Percentiles rank a stretch among this genome's conserved stretches.
These are phyloP conservation scores for Cryptosporidium canis DNA, from an alignment of 169 alveolate genomes.

Conservation along the genomic window DNA sequence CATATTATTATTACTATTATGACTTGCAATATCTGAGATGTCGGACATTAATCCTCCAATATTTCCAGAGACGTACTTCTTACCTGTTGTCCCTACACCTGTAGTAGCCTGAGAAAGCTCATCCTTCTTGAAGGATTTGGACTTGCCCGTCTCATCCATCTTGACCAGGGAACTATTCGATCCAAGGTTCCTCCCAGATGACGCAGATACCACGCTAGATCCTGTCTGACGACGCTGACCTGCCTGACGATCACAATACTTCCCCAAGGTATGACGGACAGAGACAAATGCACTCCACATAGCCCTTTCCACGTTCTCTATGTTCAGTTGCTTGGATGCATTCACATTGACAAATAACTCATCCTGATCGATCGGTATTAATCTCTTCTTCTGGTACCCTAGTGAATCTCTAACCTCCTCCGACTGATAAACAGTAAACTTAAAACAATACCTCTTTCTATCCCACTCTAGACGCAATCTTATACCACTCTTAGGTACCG, in stretches of 20 bases:
- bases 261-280: constrained; percentile 61
- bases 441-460: constrained; percentile 62
- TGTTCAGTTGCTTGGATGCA: constrained; percentile 63
- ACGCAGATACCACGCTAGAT: not conserved
- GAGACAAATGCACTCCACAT: constrained; percentile 74
- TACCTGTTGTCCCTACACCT: not conserved
- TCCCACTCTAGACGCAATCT: constrained; percentile 71
- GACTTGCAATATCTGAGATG: not conserved
- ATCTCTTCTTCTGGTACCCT: constrained; percentile 60
- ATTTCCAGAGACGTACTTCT: constrained; percentile 6
- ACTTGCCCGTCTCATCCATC: constrained; percentile 29
- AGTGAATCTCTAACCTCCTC: constrained; percentile 65
- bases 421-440: constrained; percentile 61
- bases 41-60: constrained; percentile 3
- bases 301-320: constrained; percentile 58
- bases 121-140: constrained; percentile 46
- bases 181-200: not conserved
- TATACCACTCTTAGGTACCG: constrained; percentile 64
- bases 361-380: constrained; percentile 66
- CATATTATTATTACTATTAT: too few relatives aligned
- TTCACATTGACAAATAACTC: constrained; percentile 69
- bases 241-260: constrained; percentile 71
- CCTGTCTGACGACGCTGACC: constrained; percentile 60
- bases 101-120: constrained; percentile 8
- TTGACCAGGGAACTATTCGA: not conserved